Percentiles rank a stretch among this genome's conserved stretches.
Conservation (phyloP, 2,329 filamentous ascomycete genomes). For the Fusarium miscanthi region DNA sequence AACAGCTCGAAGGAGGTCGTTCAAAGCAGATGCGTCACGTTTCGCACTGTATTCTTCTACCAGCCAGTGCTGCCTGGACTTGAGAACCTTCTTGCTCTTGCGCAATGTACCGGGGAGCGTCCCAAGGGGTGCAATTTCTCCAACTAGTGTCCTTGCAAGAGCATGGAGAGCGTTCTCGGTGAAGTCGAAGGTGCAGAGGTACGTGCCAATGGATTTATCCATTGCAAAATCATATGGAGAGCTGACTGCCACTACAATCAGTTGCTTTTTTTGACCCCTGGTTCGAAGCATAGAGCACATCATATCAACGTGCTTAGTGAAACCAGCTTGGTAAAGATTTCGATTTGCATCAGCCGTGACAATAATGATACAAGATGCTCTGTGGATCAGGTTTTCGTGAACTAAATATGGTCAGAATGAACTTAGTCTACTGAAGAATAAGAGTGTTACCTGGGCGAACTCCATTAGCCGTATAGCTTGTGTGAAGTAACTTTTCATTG, state of each 20-base stretch:
- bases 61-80: constrained; percentile 94
- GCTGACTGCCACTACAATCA: constrained; percentile 92
- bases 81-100: constrained; percentile 86
- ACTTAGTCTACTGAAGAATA: no score
- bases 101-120: constrained; percentile 79
- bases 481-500: constrained; percentile 88
- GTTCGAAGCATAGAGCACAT: constrained; percentile 87
- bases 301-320: constrained; percentile 96
- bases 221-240: constrained; percentile 97
- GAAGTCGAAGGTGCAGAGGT: constrained; percentile 96
- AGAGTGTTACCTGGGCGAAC: constrained; percentile 73
- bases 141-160: constrained; percentile 84
- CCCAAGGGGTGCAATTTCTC: constrained; percentile 72
- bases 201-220: constrained; percentile 89
- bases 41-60: constrained; percentile 88
- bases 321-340: constrained; percentile 92
- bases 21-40: constrained; percentile 77
- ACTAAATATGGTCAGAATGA: constrained; percentile 56
- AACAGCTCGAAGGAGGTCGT: constrained; percentile 78
- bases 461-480: constrained; percentile 94
- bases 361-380: constrained; percentile 88
- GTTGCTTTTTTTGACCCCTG: constrained; percentile 83
- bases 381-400: constrained; percentile 91
- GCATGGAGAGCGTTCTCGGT: constrained; percentile 91
- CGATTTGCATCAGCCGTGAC: constrained; percentile 94